Conservation (phyloP, 345 rosid genomes). For the Linum usitatissimum region DNA sequence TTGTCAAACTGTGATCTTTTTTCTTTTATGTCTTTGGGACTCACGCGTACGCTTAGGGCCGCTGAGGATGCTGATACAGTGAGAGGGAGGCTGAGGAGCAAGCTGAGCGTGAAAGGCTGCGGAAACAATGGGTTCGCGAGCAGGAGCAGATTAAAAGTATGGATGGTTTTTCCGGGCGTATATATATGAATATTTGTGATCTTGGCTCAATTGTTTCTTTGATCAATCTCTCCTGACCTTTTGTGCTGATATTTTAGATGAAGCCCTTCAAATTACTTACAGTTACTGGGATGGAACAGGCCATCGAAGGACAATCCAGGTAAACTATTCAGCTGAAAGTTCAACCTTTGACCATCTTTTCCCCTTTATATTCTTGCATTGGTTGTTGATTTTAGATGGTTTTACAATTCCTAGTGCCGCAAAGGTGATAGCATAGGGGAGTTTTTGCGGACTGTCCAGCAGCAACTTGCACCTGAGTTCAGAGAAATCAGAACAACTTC, state of each 20-base stretch:
- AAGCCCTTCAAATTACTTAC: constrained; percentile 91
- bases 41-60: constrained; percentile 51
- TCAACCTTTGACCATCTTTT: not conserved
- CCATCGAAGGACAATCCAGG: constrained; percentile 89
- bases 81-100: constrained; percentile 99
- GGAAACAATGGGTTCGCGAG: constrained; percentile 72
- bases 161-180: not conserved
- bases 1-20: not conserved
- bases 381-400: not conserved
- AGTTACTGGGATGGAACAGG: constrained; percentile 99
- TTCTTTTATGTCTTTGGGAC: constrained; percentile 18
- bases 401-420: constrained; percentile 37
- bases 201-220: not conserved
- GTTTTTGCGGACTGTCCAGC: constrained; percentile 84
- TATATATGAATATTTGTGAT: not conserved
- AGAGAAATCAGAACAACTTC: constrained; percentile 87
- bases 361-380: not conserved
- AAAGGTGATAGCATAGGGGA: constrained; percentile 90
- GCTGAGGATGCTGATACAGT: constrained; percentile 88
- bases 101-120: constrained; percentile 95
- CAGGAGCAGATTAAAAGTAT: constrained; percentile 89
- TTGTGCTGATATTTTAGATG: constrained; percentile 39
- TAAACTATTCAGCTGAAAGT: constrained; percentile 12
- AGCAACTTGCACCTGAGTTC: constrained; percentile 98
- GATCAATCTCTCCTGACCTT: not conserved